Evolutionary conservation across 495 filamentous ascomycete species (phyloP).

Genomic region (Penicillium atrosanguineum): DNA sequence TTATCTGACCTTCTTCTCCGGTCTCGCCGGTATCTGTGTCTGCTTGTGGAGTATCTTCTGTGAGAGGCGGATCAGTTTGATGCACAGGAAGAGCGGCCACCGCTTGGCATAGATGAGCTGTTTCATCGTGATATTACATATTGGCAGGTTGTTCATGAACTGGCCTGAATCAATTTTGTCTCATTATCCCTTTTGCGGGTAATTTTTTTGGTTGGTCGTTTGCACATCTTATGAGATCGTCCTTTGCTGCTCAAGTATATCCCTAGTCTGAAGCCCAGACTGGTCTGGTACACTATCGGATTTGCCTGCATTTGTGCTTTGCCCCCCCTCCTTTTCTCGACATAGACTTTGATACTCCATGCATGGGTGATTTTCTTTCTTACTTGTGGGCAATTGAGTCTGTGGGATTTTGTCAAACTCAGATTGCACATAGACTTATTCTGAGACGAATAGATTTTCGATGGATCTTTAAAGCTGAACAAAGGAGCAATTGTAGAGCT

Average conservation of each 20-base stretch:
- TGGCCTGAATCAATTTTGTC: not conserved
- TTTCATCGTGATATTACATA: not conserved
- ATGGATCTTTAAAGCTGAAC: not conserved
- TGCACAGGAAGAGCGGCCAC: conserved; percentile 33
- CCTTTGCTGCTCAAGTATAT: not conserved
- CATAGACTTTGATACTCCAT: conserved; percentile 18
- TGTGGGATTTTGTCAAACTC: not conserved
- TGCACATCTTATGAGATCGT: not conserved
- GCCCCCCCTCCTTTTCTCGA: not conserved
- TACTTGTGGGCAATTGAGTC: not conserved
- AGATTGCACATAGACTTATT: not conserved
- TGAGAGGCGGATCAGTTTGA: conserved; percentile 44
- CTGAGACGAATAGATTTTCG: not conserved
- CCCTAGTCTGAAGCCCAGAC: not conserved
- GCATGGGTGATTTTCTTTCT: conserved; percentile 2
- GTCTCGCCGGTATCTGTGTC: conserved; percentile 63
- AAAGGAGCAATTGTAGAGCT: too few species aligned
- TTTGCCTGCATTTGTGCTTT: not conserved
- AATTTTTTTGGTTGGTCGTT: not conserved
- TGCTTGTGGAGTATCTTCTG: conserved; percentile 76
- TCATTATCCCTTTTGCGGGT: not conserved
- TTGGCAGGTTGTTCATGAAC: not conserved
- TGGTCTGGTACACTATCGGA: not conserved
- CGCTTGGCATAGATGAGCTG: conserved; percentile 29
- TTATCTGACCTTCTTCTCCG: conserved; percentile 74